These are phyloP conservation scores for Yarrowia galli DNA, from an alignment of 1,139 yeast species.

Conservation along the genomic window DNA sequence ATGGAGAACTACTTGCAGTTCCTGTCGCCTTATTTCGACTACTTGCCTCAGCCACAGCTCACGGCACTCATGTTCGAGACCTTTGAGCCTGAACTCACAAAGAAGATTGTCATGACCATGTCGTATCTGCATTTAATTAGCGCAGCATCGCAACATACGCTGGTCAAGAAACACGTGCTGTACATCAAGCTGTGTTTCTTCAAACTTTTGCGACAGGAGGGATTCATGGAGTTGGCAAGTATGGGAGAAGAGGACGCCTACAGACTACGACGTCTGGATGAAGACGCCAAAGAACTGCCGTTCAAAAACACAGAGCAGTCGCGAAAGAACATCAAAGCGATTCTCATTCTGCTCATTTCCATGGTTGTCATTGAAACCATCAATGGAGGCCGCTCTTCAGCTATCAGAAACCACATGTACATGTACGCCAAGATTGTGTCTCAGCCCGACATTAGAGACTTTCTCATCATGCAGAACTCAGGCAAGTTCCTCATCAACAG, in stretches of 20 bases:
- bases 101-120: slow-evolving; percentile 36
- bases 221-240: slow-evolving; percentile 12
- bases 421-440: slow-evolving; percentile 36
- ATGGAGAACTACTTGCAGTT: slow-evolving; percentile 33
- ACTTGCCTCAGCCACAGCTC: slow-evolving; percentile 32
- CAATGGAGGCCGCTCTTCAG: slow-evolving; percentile 35
- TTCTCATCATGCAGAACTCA: slow-evolving; percentile 15
- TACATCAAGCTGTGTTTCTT: slow-evolving; percentile 33
- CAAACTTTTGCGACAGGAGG: slow-evolving; percentile 15
- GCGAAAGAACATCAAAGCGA: slow-evolving; percentile 26
- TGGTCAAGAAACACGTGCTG: slow-evolving; percentile 29
- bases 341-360: slow-evolving; percentile 27
- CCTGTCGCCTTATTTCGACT: slow-evolving; percentile 34
- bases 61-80: slow-evolving; percentile 31
- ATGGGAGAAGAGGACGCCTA: slow-evolving; percentile 25
- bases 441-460: slow-evolving; percentile 10
- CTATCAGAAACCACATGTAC: slow-evolving; percentile 36
- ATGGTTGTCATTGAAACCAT: slow-evolving; percentile 31
- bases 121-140: slow-evolving; percentile 31
- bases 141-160: slow-evolving; percentile 25
- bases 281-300: not conserved
- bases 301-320: slow-evolving; percentile 21
- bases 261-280: not conserved
- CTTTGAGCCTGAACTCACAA: slow-evolving; percentile 34
- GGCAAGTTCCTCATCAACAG: slow-evolving; percentile 37